Evolutionary conservation across 257 asterid species (phyloP), one percentile per base, ranked within the genome.

Genomic region (Primulina tabacum): DNA sequence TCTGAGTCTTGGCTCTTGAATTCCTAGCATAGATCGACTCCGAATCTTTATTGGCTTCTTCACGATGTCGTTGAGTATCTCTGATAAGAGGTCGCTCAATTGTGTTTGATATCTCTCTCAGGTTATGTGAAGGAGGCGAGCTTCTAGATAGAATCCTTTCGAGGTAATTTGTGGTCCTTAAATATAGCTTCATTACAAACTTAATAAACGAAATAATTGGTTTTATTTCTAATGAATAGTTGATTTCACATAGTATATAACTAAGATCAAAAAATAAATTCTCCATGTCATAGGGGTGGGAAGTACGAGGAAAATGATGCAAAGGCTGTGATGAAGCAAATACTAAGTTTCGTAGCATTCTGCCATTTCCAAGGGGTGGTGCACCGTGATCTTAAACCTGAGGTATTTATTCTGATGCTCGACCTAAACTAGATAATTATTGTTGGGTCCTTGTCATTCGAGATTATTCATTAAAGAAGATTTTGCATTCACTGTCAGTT

Each of bases 111-210:
- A 4, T 43, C 6, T 43, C 69, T 73, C 65, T 68, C 92, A 92
- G 98, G 92, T 82, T 92, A 77, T 92, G 98, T 67, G 97, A 88
- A 83, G 98, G 98, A 72, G 98, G 98, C 32, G 98, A 92, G 81
- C 97, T 90, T 74, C 75, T 92, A 76, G 97, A 90, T 83, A 84
- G 89, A 80, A 90, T 90, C 68, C 90, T 90, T 69, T 78, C 96
- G 37, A 88, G 97, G 97, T 88, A 80, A 24, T 50, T 70, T 65
- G 10, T 70, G 16, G 34, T 11, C 35, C 57, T 17, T 21, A 3
- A 29, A n/a, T 3, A 16, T 3, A 63, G 58, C 37, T 58, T 58
- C 3, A 55, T 10, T 63, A 43, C 10, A 8, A 50, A 20, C 24
- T 65, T 7, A 28, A 28, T 33, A 65, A 33, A 52, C 30, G 6